Base-by-base conservation (phyloP, 2,329 filamentous ascomycete genomes). In the Aspergillus carbonarius region DNA sequence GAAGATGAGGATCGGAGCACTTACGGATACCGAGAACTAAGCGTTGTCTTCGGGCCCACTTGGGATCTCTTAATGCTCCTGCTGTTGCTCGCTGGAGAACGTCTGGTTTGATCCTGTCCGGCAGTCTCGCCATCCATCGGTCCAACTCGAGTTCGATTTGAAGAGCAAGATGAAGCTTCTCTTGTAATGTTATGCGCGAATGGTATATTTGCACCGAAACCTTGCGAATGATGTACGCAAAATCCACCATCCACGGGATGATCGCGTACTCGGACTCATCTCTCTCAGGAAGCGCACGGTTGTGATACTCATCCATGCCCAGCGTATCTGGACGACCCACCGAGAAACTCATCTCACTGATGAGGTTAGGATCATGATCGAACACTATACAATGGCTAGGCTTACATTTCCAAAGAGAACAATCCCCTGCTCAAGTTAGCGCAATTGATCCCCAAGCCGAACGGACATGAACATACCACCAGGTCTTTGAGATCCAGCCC, bases 291-390 rank as follows among this genome's bases (percentile, higher is more conserved):
- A 75, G 67, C 13, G 65, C 69, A 27, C 80, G 74, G 53, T 81
- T 82, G 58, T 82, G 80, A 55, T 80, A 82, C 55, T 79, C 69
- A 32, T 82, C 79, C 57, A 79, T 74, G 20, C 80, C 80, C 2
- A 82, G 70, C 2, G 79, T 80, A 55, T 82, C 79, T 0, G 80
- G 80, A 23, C 80, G 71, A 1, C 80, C 80, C 55, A 81, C 74
- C 1, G 79, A 76, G 58, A 82, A 81, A 40, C 78, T 79, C 68
- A 81, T 75, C 67, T 81, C 78, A 58, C 77, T 79, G 30, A 4
- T 20, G 2, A 15, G 13, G 37, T 57, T 55, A 58, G 56, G 15
- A 30, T 32, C 13, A 20, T 18, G 23, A 39, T 30, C 3, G 25
- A 8, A 7, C 7, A 13, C 12, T 12, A 18, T 23, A 7, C 30